Evolutionary conservation across 2,329 filamentous ascomycete species (phyloP).

Genomic region (Fusarium goolgardi): DNA sequence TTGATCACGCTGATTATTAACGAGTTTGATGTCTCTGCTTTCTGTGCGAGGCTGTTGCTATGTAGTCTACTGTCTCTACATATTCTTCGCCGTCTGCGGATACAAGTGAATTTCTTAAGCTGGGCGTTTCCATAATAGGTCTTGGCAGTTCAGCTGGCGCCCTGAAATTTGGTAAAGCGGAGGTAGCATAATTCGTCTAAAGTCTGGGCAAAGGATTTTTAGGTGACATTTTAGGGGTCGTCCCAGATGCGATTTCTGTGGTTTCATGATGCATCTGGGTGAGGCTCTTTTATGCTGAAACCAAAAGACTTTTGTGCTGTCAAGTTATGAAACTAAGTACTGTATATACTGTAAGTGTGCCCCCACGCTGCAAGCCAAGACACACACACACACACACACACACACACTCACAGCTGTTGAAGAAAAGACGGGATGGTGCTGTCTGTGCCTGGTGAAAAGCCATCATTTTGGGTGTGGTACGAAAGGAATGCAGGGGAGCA

Average conservation of each 20-base stretch:
- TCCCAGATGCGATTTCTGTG: slow-evolving; percentile 3
- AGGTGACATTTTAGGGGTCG: slow-evolving; percentile 17
- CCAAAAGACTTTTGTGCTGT: background rate
- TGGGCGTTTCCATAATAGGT: slow-evolving; percentile 4
- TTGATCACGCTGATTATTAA: slow-evolving; percentile 7
- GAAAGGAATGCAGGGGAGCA: slow-evolving; percentile 35
- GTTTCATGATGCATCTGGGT: slow-evolving; percentile 38
- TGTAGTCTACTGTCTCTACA: background rate
- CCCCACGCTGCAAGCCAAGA: slow-evolving; percentile 25
- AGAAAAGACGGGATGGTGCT: slow-evolving; percentile 32
- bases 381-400: background rate
- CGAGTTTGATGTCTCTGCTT: background rate
- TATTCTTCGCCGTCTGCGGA: background rate
- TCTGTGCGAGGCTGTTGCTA: background rate
- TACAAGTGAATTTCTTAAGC: background rate
- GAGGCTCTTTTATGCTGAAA: slow-evolving; percentile 32
- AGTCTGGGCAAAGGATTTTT: slow-evolving; percentile 13
- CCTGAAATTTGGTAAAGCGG: slow-evolving; percentile 8
- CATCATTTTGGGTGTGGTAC: slow-evolving; percentile 19
- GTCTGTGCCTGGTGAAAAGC: slow-evolving; percentile 26
- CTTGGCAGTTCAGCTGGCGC: background rate
- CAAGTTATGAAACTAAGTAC: too few species aligned
- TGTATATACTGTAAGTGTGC: background rate
- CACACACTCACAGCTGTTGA: slow-evolving; percentile 1
- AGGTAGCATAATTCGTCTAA: slow-evolving; percentile 3